phyloP scores from a whole-genome alignment of 768 basidiomycete species.

The Leccinum boreale region DNA sequence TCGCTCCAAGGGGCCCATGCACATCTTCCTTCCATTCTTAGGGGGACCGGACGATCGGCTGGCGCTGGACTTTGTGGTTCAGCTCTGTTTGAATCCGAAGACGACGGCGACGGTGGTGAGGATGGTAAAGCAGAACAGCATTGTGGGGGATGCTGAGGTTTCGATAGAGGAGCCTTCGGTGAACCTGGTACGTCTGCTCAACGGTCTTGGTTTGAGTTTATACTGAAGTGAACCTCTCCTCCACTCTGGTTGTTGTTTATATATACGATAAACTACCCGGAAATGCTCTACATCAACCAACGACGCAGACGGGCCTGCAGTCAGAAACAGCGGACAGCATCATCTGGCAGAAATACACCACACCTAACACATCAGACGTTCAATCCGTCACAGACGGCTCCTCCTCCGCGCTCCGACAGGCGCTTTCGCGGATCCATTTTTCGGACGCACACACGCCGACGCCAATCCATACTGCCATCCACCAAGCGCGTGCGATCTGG shows the following conservation, averaged over 20 bases:
- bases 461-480: slow-evolving; percentile 57
- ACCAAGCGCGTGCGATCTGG: slow-evolving; percentile 35
- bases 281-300: slow-evolving; percentile 51
- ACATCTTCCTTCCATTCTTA: slow-evolving; percentile 87
- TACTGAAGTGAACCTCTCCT: neutral
- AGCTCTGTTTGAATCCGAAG: slow-evolving; percentile 68
- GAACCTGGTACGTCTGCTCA: slow-evolving; percentile 8
- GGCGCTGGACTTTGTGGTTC: slow-evolving; percentile 79
- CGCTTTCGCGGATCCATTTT: slow-evolving; percentile 63
- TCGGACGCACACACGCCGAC: slow-evolving; percentile 48
- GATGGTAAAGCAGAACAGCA: slow-evolving; percentile 42
- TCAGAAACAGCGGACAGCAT: slow-evolving; percentile 85
- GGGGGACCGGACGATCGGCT: slow-evolving; percentile 93
- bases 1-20: slow-evolving; percentile 39
- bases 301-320: slow-evolving; percentile 63
- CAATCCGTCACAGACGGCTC: neutral
- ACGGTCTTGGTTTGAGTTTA: neutral
- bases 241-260: neutral
- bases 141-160: slow-evolving; percentile 5
- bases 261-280: slow-evolving; percentile 45
- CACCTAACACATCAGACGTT: slow-evolving; percentile 11
- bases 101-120: slow-evolving; percentile 75
- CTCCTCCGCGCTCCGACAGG: slow-evolving; percentile 19
- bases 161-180: neutral
- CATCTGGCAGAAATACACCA: slow-evolving; percentile 63